Base-by-base conservation (phyloP, 202 grass and related monocot genomes). In the Carex sylvatica region DNA sequence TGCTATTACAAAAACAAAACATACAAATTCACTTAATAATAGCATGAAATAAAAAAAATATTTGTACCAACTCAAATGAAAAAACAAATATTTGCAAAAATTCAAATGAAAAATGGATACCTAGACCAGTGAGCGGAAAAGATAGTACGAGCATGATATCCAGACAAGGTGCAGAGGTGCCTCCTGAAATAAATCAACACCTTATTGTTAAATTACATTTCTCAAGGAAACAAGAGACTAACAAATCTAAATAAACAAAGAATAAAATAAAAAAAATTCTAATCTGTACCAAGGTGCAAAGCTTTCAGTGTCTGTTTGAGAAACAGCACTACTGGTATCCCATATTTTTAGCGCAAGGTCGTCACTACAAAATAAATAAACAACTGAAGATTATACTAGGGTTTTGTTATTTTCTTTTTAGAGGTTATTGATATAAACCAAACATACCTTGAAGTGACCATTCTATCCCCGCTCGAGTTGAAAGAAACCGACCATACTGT, bases 41-140 rank as follows among this genome's bases (percentile, higher is more conserved):
- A 40, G 6, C 38, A 40, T 40, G 38, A 40, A 40, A 40, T 6
- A 33, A 65, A 10, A 10, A 18, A 38, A 26, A 54, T 9, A 68
- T 28, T 51, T 54, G 44, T 4, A 58, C 67, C 52, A 35, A 31
- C 19, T 24, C n/a, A 24, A 79, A 42, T 62, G 2, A 60, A 87
- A 6, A 33, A 65, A 10, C 5, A 38, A 16, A 54, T 9, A 68
- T 28, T 51, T 54, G 44, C 9, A 58, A 81, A 67, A 35, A 31
- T 33, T 31, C 14, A 24, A 79, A 42, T 67, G 2, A 47, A 87
- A 51, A 86, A 54, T 61, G 75, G 9, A 76, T 72, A 98, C 96
- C 96, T 98, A 85, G 96, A 98, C 91, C 96, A 98, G 91, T 98
- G 83, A 62, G 80, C 85, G 42, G 96, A 98, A 91, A 98, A 98